phyloP scores from a whole-genome alignment of 2,329 filamentous ascomycete genomes.

The Rhexocercosporidium sp. region DNA sequence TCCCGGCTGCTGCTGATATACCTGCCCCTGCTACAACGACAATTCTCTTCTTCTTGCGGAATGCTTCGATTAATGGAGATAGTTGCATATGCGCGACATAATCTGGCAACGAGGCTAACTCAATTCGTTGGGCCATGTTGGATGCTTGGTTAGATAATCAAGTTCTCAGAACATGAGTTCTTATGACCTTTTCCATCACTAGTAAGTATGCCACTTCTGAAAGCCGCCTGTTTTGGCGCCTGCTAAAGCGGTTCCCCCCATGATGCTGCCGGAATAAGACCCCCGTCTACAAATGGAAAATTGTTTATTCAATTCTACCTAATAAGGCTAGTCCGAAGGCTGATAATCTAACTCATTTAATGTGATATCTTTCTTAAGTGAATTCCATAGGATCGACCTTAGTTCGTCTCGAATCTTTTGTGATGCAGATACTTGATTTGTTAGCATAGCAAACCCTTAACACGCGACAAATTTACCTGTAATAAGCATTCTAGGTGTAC shows the following conservation, averaged over 20 bases:
- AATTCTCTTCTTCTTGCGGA: constrained; percentile 91
- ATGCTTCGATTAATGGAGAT: constrained; percentile 69
- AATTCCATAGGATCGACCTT: constrained; percentile 21
- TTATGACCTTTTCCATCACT: constrained; percentile 11
- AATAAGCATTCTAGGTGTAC: constrained; percentile 28
- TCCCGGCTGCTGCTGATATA: constrained; percentile 88
- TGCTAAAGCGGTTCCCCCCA: background rate
- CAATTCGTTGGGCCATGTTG: constrained; percentile 21
- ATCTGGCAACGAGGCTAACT: constrained; percentile 19
- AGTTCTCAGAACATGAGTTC: constrained; percentile 3
- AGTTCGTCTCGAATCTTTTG: constrained; percentile 27
- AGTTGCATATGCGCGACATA: constrained; percentile 49
- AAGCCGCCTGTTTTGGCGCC: constrained; percentile 17
- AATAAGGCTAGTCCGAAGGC: constrained; percentile 19
- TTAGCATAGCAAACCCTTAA: constrained; percentile 16
- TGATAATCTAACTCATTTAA: constrained; percentile 29
- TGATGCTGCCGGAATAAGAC: background rate
- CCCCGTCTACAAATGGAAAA: background rate
- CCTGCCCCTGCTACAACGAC: constrained; percentile 93
- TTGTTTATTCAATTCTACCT: constrained; percentile 2
- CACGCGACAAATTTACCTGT: constrained; percentile 23
- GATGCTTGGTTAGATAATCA: constrained; percentile 12
- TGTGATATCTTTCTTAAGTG: constrained; percentile 27
- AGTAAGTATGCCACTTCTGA: constrained; percentile 13
- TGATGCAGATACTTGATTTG: constrained; percentile 24